Conservation (phyloP, 73 alveolate species). For the Paramecium primaurelia region DNA sequence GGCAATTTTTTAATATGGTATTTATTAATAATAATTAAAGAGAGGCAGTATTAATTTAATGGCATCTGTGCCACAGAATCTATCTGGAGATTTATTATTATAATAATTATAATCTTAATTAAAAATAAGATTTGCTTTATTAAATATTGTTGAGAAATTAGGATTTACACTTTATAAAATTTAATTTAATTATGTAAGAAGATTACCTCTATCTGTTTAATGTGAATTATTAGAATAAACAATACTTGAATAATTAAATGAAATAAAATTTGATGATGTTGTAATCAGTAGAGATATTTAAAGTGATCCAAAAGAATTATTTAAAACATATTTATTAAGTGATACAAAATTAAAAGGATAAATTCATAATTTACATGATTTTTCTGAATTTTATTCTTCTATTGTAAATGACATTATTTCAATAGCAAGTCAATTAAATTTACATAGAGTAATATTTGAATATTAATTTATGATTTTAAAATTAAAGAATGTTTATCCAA, state of each 20-base stretch:
- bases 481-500: neutral
- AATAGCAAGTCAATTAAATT: neutral
- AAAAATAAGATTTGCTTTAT: neutral
- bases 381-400: neutral
- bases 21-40: neutral
- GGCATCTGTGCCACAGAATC: slow-evolving; percentile 8
- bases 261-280: neutral
- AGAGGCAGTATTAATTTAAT: neutral
- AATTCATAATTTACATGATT: neutral
- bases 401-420: neutral
- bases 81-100: neutral
- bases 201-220: neutral
- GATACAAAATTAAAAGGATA: slow-evolving; percentile 2
- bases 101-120: neutral
- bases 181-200: neutral
- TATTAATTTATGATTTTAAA: neutral
- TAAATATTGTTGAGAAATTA: neutral
- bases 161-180: neutral
- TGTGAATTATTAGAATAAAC: slow-evolving; percentile 5
- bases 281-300: neutral
- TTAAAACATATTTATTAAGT: slow-evolving; percentile 23
- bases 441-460: neutral
- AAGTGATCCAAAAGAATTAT: neutral
- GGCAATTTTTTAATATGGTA: slow-evolving; percentile 39
- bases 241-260: neutral